Percentiles rank a stretch among this genome's conserved stretches.
These are phyloP conservation scores for Coniosporium apollinis DNA, from an alignment of 495 filamentous ascomycete genomes.

Conservation along the genomic window DNA sequence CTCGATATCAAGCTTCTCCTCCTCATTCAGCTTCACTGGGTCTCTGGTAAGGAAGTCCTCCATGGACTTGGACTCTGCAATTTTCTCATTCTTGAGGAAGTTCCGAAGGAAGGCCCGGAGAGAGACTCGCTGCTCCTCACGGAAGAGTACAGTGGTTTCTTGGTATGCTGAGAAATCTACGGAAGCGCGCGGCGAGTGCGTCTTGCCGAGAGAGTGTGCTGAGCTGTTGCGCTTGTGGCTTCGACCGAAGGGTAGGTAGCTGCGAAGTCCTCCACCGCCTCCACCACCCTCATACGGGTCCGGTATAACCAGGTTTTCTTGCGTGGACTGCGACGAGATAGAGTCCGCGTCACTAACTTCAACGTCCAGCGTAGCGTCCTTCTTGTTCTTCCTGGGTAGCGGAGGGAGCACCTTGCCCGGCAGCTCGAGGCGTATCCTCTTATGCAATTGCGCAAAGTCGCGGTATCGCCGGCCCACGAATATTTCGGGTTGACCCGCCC, in stretches of 20 bases:
- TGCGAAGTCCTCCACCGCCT: slow-evolving; percentile 18
- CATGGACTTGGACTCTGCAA: slow-evolving; percentile 66
- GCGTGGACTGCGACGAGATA: slow-evolving; percentile 60
- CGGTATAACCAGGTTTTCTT: slow-evolving; percentile 16
- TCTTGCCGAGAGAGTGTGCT: slow-evolving; percentile 8
- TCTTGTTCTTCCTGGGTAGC: slow-evolving; percentile 80
- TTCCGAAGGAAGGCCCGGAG: slow-evolving; percentile 76
- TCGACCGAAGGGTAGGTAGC: slow-evolving; percentile 15
- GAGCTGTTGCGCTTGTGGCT: slow-evolving; percentile 14
- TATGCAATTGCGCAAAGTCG: slow-evolving; percentile 68
- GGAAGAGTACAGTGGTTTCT: slow-evolving; percentile 39
- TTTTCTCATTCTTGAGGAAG: slow-evolving; percentile 65
- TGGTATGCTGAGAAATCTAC: slow-evolving; percentile 21
- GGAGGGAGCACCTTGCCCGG: slow-evolving; percentile 81
- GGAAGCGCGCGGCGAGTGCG: slow-evolving; percentile 30
- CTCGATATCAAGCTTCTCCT: slow-evolving; percentile 65
- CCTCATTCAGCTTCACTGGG: slow-evolving; percentile 56
- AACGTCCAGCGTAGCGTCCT: slow-evolving; percentile 32
- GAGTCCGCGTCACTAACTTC: slow-evolving; percentile 61
- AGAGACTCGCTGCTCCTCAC: slow-evolving; percentile 85
- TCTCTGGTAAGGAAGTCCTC: slow-evolving; percentile 58
- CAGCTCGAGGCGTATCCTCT: slow-evolving; percentile 62
- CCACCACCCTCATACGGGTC: slow-evolving; percentile 22
- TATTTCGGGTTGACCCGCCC: slow-evolving; percentile 48
- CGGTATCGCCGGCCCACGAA: slow-evolving; percentile 78